Evolutionary conservation across 257 asterid species (phyloP), one percentile per base, ranked within the genome.

Genomic region (Fraxinus americana): DNA sequence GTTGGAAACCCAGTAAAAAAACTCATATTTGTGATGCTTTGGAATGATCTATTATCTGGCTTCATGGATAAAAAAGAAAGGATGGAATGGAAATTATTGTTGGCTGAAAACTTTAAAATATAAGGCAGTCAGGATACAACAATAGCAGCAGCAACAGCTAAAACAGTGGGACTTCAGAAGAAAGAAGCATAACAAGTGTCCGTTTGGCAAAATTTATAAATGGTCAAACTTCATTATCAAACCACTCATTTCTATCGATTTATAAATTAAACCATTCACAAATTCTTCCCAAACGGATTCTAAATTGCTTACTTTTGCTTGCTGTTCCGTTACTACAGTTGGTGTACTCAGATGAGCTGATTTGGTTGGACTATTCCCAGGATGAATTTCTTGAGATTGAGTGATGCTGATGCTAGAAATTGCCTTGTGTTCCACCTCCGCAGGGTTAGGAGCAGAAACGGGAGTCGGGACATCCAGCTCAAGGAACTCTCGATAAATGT

Each of bases 301-400:
- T 57, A 65, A 69, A 72, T 29, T 38, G 81, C 83, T 48, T 72
- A 87, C 91, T 87, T 84, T 88, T 34, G 48, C 79, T 80, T 77
- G 84, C 66, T 67, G 88, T 16, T 79, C 61, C 61, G 83, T 63
- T 57, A 82, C 13, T 39, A 84, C 67, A 78, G 80, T 67, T 39
- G 82, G 79, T 70, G 86, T 76, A 78, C 85, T 79, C 78, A 76
- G 87, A 65, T 84, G 68, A 83, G 83, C 67, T 41, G 88, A 88
- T 38, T 73, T 61, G 57, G 71, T 78, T 4, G 84, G 83, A 68
- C 87, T 87, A 72, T 79, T 87, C 75, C 80, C 90, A 43, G 82
- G 79, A 59, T 74, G 81, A 71, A 50, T 76, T 85, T 85, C 89
- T 54, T 39, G 16, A 38, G 76, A 65, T 38, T 82, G 75, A 63